Base-by-base conservation (phyloP, 108 stramenopile genomes). In the Discostella pseudostelligera region DNA sequence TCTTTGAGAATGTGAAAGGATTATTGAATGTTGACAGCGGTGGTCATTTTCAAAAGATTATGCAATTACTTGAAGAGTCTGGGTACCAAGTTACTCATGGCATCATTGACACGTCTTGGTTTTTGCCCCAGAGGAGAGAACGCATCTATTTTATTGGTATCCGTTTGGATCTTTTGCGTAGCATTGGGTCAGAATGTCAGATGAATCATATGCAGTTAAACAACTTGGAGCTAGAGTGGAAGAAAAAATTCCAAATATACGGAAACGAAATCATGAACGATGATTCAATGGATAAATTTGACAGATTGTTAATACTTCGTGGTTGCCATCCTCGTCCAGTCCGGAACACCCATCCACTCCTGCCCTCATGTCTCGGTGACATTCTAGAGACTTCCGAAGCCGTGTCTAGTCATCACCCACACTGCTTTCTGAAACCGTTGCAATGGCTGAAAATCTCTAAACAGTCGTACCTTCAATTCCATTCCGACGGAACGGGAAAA, bases 1-100 rank as follows among this genome's bases (percentile, higher is more conserved):
- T 74, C 8, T 55, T 69, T 44, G 73, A 74, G 28, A 70, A 74
- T 54, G 73, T 74, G 14, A 53, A 56, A 44, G 68, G 68, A 11
- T 32, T 70, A 16, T 11, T 62, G 32, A 26, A 53, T 12, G 20
- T 62, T 14, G 67, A 68, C 32, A 35, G 29, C 35, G 72, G 65
- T 3, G 42, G 53, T 32, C 57, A 42, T 21, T 69, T 78, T 24
- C n/a, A 44, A 28, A 59, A 10, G 22, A 74, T 73, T 10, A 13
- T 67, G 0, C 10, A 55, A 11, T 32, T 37, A 19, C 43, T 78
- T 6, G 42, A 62, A 56, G 62, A 70, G 14, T 74, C 43, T 11
- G 73, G 73, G 13, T 74, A 74, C 40, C 2, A 40, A 14, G 69
- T 74, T 13, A 39, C 42, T 14, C 60, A 69, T 35, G 62, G 37